Evolutionary conservation across 306 rosid species (phyloP), one percentile per base, ranked within the genome.

Genomic region (Prunus mume): DNA sequence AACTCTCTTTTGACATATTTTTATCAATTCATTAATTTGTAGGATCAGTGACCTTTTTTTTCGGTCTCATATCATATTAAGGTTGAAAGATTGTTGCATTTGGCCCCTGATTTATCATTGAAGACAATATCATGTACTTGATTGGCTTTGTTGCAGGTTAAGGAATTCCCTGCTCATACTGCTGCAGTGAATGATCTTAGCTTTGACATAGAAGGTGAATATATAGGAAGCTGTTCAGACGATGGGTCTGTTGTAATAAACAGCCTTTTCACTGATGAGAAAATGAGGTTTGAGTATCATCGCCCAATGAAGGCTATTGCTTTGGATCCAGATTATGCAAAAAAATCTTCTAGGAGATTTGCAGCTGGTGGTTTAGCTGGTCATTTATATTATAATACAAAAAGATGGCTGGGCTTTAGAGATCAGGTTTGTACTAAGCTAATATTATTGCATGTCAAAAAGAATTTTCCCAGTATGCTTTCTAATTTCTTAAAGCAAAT

Each of bases 291-390:
- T 69, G 98, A 89, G 85, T 95, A 95, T 83, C 97, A 88, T 79
- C 97, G 93, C 1, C 99, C 99, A 0, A 88, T 91, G 99, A 95
- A 95, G 88, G 98, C 93, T 24, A 84, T 95, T 83, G 97, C 97
- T 5, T 46, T 92, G 80, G 99, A 96, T 71, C 98, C 97, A 3
- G 96, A 91, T 24, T 96, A 96, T 87, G 84, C 84, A 43, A 92
- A 78, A 82, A 92, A 87, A 79, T 68, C 79, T 76, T 91, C 98
- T 51, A 90, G 89, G 87, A 88, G 99, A 86, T 96, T 91, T 88
- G 93, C 88, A 61, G 86, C 99, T 22, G 99, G 99, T 78, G 99
- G 99, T 82, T 88, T 95, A 77, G 97, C 93, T n/a, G 99, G 99
- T 71, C 91, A 90, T 80, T 87, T 95, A 57, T 92, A 92, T 86